Evolutionary conservation across 2,329 filamentous ascomycete species (phyloP).

Genomic region (Ophiosphaerella narmari): DNA sequence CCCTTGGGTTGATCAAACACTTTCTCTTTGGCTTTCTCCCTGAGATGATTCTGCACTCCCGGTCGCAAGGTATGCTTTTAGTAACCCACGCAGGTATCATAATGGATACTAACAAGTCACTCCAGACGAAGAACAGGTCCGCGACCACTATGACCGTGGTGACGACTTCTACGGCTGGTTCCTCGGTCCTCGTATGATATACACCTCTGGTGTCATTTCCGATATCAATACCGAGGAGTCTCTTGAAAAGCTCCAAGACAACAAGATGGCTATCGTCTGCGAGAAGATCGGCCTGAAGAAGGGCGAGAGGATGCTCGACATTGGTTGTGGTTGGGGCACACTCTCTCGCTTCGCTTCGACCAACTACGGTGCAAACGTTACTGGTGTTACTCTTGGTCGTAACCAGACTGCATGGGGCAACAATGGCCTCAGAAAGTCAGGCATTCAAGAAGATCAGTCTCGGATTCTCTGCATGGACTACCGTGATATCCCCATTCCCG

Average conservation of each 20-base stretch:
- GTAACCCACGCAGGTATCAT: neutral
- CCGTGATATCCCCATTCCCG: slow-evolving; percentile 83
- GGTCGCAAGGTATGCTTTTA: slow-evolving; percentile 71
- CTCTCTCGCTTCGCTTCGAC: slow-evolving; percentile 89
- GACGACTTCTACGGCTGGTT: slow-evolving; percentile 99
- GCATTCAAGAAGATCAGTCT: slow-evolving; percentile 85
- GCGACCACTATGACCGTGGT: slow-evolving; percentile 95
- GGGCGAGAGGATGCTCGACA: slow-evolving; percentile 85
- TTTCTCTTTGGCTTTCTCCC: slow-evolving; percentile 87
- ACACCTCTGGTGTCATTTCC: slow-evolving; percentile 92
- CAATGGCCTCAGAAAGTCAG: slow-evolving; percentile 78
- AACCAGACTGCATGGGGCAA: slow-evolving; percentile 99
- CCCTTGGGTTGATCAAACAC: slow-evolving; percentile 80
- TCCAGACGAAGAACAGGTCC: slow-evolving; percentile 93
- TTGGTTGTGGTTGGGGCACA: slow-evolving; percentile 98
- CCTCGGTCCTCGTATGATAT: slow-evolving; percentile 97
- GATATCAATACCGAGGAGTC: slow-evolving; percentile 86
- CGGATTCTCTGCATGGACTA: slow-evolving; percentile 96
- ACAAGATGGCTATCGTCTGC: slow-evolving; percentile 93
- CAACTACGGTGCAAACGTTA: slow-evolving; percentile 85
- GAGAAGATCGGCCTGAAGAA: slow-evolving; percentile 88
- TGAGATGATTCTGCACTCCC: slow-evolving; percentile 89
- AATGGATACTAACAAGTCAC: neutral
- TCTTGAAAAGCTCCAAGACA: slow-evolving; percentile 95
- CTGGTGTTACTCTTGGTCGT: slow-evolving; percentile 89